Conservation (phyloP, 257 asterid genomes). For the Fraxinus anomala region DNA sequence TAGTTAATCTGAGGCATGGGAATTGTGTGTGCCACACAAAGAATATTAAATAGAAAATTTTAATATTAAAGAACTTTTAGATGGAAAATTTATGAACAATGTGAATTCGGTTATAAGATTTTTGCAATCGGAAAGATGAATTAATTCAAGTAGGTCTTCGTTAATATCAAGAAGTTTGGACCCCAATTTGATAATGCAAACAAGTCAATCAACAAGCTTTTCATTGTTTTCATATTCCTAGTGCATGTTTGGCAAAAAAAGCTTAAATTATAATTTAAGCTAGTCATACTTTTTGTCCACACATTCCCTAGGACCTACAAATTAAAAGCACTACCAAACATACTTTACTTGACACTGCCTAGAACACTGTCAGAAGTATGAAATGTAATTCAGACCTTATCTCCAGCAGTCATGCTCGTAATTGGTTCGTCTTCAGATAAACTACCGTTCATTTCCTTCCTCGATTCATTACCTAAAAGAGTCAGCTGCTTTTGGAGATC, state of each 20-base stretch:
- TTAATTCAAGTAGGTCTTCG: background rate
- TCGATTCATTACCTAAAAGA: slow-evolving; percentile 70
- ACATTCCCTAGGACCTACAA: too few relatives aligned
- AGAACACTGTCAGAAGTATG: background rate
- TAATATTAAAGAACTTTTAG: background rate
- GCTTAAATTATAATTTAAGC: too few relatives aligned
- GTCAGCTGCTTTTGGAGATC: slow-evolving; percentile 94
- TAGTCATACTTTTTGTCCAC: too few relatives aligned
- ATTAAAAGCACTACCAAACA: too few relatives aligned
- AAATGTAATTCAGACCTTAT: slow-evolving; percentile 56
- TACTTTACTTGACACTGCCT: background rate
- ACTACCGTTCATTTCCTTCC: slow-evolving; percentile 65
- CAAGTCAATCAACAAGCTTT: background rate
- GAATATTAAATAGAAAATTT: background rate
- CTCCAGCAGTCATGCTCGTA: slow-evolving; percentile 65
- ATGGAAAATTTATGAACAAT: background rate
- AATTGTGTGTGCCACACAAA: background rate
- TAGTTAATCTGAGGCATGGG: background rate
- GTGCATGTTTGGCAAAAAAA: background rate
- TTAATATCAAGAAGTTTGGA: background rate
- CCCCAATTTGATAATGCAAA: background rate
- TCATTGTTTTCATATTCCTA: slow-evolving; percentile 18
- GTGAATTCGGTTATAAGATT: background rate
- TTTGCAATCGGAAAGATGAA: background rate
- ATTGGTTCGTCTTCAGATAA: slow-evolving; percentile 72